Base-by-base conservation (phyloP, 352 stramenopile genomes). In the Phytophthora vignae region DNA sequence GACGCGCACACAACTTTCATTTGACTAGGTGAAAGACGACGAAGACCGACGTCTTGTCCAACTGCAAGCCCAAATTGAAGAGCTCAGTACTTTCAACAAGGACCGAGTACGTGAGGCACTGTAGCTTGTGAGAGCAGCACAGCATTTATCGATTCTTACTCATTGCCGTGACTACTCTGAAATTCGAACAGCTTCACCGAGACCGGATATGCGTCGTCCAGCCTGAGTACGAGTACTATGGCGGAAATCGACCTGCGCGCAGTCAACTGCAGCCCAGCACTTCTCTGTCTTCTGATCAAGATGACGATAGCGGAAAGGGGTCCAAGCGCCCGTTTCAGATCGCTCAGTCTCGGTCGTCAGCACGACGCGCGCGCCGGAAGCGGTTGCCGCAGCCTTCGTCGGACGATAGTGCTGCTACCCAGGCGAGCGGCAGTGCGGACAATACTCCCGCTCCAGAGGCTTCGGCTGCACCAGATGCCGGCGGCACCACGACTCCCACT, bases 21-120 rank as follows among this genome's bases (percentile, higher is more conserved):
- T 29, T 29, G 27, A 29, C n/a, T 49, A 96, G 87, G 87, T 96
- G 4, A 95, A 96, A 84, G 95, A 98, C 53, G 95, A 98, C 42
- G 95, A 99, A 88, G 92, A 99, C 69, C 81, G 88, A 38, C 90
- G 95, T 31, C 81, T 99, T 12, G 93, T 99, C 31, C 90, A 96
- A 62, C 77, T 99, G 8, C 97, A 99, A 71, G 79, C 83, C n/a
- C 79, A 98, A 64, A 98, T 98, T 64, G 95, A 98, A 64, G 83
- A 88, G 44, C 67, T 91, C 25, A 95, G 87, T 70, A 93, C 79
- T 14, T 88, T 83, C 57, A 96, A 96, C 72, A 94, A 92, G 54
- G 85, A 94, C 63, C 85, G 84, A 71, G 88, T 94, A 69, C 19
- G 76, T 55, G 12, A 40, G 14, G n/a, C 19, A 8, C 15, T 29